Base-by-base conservation (phyloP, 2,329 filamentous ascomycete genomes). In the Stagonosporopsis tanaceti region DNA sequence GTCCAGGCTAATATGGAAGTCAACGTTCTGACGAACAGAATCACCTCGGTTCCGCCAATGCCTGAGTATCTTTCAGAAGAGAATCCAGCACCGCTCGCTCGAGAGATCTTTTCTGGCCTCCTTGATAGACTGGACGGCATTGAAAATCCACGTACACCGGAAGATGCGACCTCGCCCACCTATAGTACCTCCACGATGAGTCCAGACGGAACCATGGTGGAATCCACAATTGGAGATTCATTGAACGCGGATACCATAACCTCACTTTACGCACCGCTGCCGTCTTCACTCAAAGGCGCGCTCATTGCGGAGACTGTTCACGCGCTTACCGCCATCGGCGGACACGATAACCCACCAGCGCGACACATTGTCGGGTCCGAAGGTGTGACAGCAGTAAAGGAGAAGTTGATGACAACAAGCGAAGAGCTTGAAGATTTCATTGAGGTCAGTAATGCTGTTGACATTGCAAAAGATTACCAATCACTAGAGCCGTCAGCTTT, bases 381-480 rank as follows among this genome's bases (percentile, higher is more conserved):
- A 76, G 94, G 92, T 0, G 90, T 94, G 12, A 84, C 87, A 6
- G 91, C 91, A 38, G 94, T 98, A 37, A 96, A 94, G 75, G 95
- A 98, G 78, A 98, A 98, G 79, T 80, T 99, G 53, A 97, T 96
- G 80, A 97, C 93, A 2, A 92, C 97, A 2, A 96, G 92, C 62
- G 93, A 98, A 75, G 95, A 98, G 79, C 80, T 98, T 54, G 95
- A 98, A 76, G 95, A 98, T 66, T 98, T 98, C 76, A 89, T 97
- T 27, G 92, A 96, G 68, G 89, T 93, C 25, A 97, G 93, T 69
- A 83, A 90, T 63, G 89, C 91, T 0, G 93, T 95, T 15, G 93
- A 97, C 74, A 90, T 92, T 52, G 73, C 72, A 30, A 74, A 68
- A 15, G 44, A 59, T 27, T 56, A 59, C 12, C 51, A 52, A 11